A percentile compares a stretch with the other conserved stretches of the same genome.
Conservation (phyloP, 768 basidiomycete genomes). For the Nidularia sp. region DNA sequence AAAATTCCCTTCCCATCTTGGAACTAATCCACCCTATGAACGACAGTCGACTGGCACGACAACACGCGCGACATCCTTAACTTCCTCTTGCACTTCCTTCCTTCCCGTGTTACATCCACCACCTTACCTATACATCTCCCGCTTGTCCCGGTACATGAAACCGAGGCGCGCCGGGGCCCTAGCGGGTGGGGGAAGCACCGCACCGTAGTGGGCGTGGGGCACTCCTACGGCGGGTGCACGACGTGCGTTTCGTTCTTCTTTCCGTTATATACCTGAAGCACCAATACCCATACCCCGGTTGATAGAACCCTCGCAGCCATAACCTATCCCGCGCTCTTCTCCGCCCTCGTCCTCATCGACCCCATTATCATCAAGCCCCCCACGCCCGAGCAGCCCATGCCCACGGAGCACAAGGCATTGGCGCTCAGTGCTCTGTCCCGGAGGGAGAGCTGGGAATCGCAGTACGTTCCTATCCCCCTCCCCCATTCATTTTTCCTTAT, state of each 20-base stretch:
- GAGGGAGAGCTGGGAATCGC: constrained; percentile 59
- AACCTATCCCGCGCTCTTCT: constrained; percentile 62
- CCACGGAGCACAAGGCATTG: constrained; percentile 14
- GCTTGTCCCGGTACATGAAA: constrained; percentile 39
- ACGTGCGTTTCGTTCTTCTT: constrained; percentile 31
- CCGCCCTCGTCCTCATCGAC: constrained; percentile 71
- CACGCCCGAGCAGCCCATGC: constrained; percentile 2
- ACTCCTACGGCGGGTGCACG: constrained; percentile 81
- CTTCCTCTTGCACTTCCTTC: constrained; percentile 68
- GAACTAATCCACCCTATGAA: not conserved
- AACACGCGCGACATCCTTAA: constrained; percentile 75
- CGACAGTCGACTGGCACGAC: constrained; percentile 73
- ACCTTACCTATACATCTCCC: constrained; percentile 50
- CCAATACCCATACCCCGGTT: too few relatives aligned
- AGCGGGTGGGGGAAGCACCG: constrained; percentile 46
- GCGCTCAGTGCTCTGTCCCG: constrained; percentile 49
- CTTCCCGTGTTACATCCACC: constrained; percentile 26
- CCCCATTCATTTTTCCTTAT: not conserved
- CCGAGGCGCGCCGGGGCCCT: constrained; percentile 28
- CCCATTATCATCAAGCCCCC: constrained; percentile 54
- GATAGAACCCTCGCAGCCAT: constrained; percentile 62
- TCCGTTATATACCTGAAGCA: too few relatives aligned
- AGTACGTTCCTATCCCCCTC: constrained; percentile 25
- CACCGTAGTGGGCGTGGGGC: constrained; percentile 68
- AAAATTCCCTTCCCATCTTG: too few relatives aligned